Conservation (phyloP, 148 eudicot genomes). For the Vaccinium macrocarpon region DNA sequence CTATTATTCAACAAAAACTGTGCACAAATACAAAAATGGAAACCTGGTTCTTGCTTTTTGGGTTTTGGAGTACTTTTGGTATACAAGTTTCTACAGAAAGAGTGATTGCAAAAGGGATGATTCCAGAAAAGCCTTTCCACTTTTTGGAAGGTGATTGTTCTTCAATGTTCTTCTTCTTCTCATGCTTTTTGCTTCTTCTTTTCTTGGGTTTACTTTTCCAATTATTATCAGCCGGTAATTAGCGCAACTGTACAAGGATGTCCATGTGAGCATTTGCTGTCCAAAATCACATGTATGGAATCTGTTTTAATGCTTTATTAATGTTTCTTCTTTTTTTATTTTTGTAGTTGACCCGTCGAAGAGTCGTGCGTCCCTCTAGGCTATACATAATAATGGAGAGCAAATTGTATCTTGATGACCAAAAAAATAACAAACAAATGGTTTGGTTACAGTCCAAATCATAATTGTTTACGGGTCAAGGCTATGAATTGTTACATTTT, state of each 20-base stretch:
- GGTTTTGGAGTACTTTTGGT: background rate
- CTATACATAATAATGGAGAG: background rate
- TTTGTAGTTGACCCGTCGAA: background rate
- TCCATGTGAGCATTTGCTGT: conserved; percentile 10
- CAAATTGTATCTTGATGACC: background rate
- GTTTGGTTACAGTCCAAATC: background rate
- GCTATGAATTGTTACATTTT: background rate
- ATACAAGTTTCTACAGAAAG: background rate
- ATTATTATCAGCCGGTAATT: background rate
- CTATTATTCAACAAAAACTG: background rate
- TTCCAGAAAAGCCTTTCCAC: background rate
- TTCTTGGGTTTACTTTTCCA: background rate
- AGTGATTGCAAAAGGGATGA: background rate
- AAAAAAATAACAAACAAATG: background rate
- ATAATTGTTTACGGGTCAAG: too few species aligned
- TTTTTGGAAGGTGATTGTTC: background rate
- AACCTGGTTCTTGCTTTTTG: background rate
- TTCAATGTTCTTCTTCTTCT: background rate
- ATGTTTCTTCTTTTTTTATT: background rate
- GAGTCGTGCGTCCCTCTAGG: background rate
- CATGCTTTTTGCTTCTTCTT: background rate
- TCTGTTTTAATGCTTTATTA: background rate
- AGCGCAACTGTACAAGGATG: background rate
- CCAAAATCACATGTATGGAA: background rate
- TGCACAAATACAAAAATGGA: background rate